phyloP scores from a whole-genome alignment of 352 stramenopile species.

The Phytophthora brassicae region DNA sequence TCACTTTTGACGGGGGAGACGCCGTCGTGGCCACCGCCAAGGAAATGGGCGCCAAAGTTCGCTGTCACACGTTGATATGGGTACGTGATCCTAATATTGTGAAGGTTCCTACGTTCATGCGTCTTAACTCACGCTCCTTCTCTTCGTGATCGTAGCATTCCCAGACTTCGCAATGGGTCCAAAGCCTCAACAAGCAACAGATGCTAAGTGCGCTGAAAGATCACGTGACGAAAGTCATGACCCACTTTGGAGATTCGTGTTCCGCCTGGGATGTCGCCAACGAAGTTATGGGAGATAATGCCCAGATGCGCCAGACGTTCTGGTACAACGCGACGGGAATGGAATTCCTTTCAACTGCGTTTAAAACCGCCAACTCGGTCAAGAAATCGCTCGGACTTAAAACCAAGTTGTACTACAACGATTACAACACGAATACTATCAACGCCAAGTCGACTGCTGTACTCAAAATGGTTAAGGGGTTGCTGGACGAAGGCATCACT shows the following conservation, averaged over 20 bases:
- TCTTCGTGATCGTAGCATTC: constrained; percentile 16
- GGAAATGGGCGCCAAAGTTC: no score
- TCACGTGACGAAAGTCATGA: constrained; percentile 27
- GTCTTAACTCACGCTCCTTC: not conserved
- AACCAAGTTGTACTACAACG: constrained; percentile 17
- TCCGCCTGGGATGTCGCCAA: constrained; percentile 22
- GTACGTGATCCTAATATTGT: constrained; percentile 4
- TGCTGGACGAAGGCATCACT: no score
- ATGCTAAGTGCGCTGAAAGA: constrained; percentile 12
- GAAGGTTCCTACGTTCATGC: not conserved
- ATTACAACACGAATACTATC: constrained; percentile 17
- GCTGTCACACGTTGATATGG: no score
- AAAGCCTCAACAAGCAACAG: constrained; percentile 1
- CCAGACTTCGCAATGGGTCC: constrained; percentile 32
- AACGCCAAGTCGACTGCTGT: constrained; percentile 26
- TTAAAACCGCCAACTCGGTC: constrained; percentile 18
- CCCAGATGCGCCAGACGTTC: constrained; percentile 24
- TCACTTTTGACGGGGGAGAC: no score
- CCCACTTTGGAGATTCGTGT: constrained; percentile 28
- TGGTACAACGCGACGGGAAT: constrained; percentile 29
- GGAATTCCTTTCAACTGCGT: constrained; percentile 27
- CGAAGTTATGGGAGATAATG: constrained; percentile 25
- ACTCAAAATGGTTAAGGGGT: constrained; percentile 10
- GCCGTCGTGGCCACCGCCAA: no score
- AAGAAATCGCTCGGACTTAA: constrained; percentile 18